These are phyloP conservation scores for Plasmodium cynomolgi DNA, from an alignment of 169 alveolate genomes.

Conservation along the genomic window DNA sequence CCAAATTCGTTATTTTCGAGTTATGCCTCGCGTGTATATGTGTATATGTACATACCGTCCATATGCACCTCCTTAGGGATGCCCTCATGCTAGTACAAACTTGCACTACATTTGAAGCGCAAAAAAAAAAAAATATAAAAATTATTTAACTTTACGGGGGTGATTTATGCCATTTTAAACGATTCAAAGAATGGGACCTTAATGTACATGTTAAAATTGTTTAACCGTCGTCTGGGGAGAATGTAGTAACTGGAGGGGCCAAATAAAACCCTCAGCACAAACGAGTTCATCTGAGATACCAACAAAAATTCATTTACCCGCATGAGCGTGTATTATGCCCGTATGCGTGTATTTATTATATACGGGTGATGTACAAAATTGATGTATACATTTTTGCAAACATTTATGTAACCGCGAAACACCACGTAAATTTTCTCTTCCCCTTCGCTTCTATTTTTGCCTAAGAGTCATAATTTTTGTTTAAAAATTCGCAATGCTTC, in stretches of 20 bases:
- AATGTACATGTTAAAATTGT: background rate
- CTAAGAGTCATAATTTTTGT: background rate
- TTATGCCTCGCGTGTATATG: background rate
- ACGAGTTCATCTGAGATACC: background rate
- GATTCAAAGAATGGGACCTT: background rate
- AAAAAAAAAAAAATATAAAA: background rate
- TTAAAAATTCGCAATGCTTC: background rate
- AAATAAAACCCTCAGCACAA: background rate
- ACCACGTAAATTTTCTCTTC: background rate
- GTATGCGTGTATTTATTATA: background rate
- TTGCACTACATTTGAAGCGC: background rate
- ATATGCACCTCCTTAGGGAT: background rate
- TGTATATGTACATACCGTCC: background rate
- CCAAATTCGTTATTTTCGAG: background rate
- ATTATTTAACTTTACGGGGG: background rate
- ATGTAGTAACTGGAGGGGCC: background rate
- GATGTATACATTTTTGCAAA: background rate
- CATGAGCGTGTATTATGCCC: background rate
- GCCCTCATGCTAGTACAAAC: background rate
- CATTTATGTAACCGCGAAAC: background rate
- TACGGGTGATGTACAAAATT: background rate
- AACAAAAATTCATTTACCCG: background rate
- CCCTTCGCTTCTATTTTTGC: background rate
- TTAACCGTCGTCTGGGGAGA: background rate
- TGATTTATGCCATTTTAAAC: background rate